phyloP scores from a whole-genome alignment of 2,329 filamentous ascomycete genomes.

The Fusarium nurragi region DNA sequence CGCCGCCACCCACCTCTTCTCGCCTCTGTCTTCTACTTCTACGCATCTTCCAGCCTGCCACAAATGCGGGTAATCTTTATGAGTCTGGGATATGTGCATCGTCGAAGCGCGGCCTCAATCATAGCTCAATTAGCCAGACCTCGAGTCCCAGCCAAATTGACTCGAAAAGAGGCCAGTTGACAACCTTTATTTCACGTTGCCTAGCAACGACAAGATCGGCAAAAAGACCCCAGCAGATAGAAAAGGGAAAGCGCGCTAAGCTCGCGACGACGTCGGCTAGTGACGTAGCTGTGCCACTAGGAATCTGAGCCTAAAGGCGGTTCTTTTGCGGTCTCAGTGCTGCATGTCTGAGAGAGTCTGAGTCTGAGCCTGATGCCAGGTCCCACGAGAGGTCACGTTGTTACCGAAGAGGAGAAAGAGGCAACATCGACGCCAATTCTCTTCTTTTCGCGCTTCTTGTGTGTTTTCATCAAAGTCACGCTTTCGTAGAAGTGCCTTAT shows the following conservation, averaged over 20 bases:
- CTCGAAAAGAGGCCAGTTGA: conserved; percentile 20
- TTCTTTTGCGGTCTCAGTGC: conserved; percentile 7
- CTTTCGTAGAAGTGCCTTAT: background rate
- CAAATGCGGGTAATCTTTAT: conserved; percentile 4
- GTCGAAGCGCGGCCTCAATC: conserved; percentile 39
- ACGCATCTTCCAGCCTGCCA: conserved; percentile 13
- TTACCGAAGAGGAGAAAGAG: background rate
- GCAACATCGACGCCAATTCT: background rate
- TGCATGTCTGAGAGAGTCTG: conserved; percentile 27
- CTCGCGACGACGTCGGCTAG: conserved; percentile 37
- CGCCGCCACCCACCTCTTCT: conserved; percentile 20
- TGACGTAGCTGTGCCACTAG: conserved; percentile 42
- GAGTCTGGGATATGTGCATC: background rate
- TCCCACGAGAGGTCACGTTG: conserved; percentile 1
- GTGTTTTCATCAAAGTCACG: background rate
- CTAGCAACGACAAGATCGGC: conserved; percentile 34
- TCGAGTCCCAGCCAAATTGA: background rate
- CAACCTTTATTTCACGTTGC: conserved; percentile 26
- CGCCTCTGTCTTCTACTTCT: background rate
- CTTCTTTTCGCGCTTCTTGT: background rate
- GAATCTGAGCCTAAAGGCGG: background rate
- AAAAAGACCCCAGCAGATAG: background rate
- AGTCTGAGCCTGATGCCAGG: conserved; percentile 14
- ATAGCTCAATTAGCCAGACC: background rate
- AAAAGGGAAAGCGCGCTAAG: conserved; percentile 24